Conservation (phyloP, 495 filamentous ascomycete species). For the Penicillium subrubescens region DNA sequence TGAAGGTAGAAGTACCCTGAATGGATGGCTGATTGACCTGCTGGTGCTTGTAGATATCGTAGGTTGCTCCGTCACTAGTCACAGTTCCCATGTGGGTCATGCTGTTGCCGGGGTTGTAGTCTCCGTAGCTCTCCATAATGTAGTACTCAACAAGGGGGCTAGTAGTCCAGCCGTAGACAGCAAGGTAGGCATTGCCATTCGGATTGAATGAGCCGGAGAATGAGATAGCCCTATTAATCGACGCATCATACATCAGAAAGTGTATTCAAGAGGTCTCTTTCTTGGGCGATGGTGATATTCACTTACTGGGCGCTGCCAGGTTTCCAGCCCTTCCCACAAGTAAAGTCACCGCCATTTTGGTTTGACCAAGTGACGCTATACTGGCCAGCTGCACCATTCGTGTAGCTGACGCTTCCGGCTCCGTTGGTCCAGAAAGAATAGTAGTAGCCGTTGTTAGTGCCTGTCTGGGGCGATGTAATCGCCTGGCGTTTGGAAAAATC, state of each 20-base stretch:
- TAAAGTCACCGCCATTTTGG: conserved; percentile 56
- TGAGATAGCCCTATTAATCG: conserved; percentile 46
- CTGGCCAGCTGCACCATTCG: conserved; percentile 55
- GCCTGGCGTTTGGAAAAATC: conserved; percentile 31
- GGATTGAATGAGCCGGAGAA: conserved; percentile 58
- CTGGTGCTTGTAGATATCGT: conserved; percentile 62
- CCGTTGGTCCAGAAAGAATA: conserved; percentile 67
- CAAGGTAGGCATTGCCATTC: conserved; percentile 60
- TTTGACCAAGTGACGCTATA: conserved; percentile 56
- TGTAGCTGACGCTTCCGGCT: conserved; percentile 53
- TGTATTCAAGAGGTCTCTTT: neutral
- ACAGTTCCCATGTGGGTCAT: conserved; percentile 50
- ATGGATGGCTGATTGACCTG: conserved; percentile 64
- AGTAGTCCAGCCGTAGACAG: conserved; percentile 65
- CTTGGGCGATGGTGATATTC: neutral
- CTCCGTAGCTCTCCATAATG: conserved; percentile 61
- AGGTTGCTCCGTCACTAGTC: conserved; percentile 59
- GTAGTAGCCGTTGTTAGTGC: conserved; percentile 61
- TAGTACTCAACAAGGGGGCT: conserved; percentile 67
- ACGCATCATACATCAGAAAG: neutral
- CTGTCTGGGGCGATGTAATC: conserved; percentile 44
- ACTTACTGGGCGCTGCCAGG: conserved; percentile 49
- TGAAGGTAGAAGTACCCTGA: conserved; percentile 59
- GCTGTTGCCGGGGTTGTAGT: conserved; percentile 46
- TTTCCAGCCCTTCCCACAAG: conserved; percentile 65